Evolutionary conservation across 495 filamentous ascomycete genomes (phyloP), one percentile per base, ranked within the genome.

Genomic region (Lasiosphaeria ovina): DNA sequence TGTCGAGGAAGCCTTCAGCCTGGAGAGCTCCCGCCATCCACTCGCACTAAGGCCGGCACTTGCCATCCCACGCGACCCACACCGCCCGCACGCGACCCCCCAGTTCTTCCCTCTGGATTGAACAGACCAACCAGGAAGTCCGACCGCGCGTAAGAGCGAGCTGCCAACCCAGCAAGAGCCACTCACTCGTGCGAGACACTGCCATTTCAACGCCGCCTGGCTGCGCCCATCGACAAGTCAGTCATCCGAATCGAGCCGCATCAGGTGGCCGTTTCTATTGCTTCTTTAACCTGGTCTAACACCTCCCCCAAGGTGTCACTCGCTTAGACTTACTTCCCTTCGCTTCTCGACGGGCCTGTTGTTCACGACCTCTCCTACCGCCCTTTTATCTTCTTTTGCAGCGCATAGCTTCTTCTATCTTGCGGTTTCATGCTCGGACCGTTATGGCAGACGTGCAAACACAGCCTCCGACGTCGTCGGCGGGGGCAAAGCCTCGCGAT

Each of bases 361-460:
- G 24, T 35, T 48, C 17, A 38, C 32, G 4, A n/a, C 32, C 3
- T 32, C 44, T 54, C 47, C 38, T 34, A 58, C 53, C 33, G 51
- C 40, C 59, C 32, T n/a, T 55, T 11, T 17, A 35, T 36, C 49
- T 55, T 16, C 11, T 34, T 9, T 55, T 55, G 36, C 54, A n/a
- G 12, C 44, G 48, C 51, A 32, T 55, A 42, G 40, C 55, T 47
- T 32, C 49, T 32, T 32, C 49, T 32, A 24, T 52, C 58, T 55
- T 31, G 16, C 24, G 24, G 54, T 57, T 58, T 61, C 49, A 67
- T 59, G 44, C 34, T 31, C 53, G 32, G 49, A 47, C 54, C 58
- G 54, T 52, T 54, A 72, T 74, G 72, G 60, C 63, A n/a, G 63
- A 72, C 49, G 65, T 68, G 6, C 65, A 66, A n/a, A 65, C 60